Base-by-base conservation (phyloP, 371 early-diverging fungal species). In the Syncephalastrum monosporum region DNA sequence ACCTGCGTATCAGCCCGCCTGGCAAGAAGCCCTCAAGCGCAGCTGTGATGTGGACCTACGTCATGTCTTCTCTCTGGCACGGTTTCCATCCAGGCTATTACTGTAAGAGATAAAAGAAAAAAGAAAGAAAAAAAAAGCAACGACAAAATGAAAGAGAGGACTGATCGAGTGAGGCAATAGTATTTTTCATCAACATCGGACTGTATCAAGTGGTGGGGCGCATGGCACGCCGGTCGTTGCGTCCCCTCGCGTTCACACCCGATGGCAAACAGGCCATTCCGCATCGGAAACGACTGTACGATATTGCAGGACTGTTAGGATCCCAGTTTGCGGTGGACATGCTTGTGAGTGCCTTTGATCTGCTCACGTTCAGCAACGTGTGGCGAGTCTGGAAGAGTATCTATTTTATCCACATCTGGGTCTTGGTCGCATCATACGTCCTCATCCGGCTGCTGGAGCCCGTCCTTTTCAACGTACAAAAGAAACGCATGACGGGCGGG, bases 61-160 rank as follows among this genome's bases (percentile, higher is more conserved):
- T 77, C 25, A 74, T 86, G 1, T 92, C 92, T 27, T 91, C 96
- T 15, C 73, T 93, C 56, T 97, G 97, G 97, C 97, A 97, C 63
- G 96, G 96, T 25, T 95, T 97, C 75, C 88, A 91, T 63, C 90
- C 92, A 8, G 94, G 93, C 5, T 92, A 92, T 62, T 91, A 92
- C 57, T 64, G 88, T 73, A 85, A 82, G 67, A 81, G 13, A 33
- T 12, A 5, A 74, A 55, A 29, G 64, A 33, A 29, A 43, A 43
- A 21, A 16, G 0, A 74, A 55, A 29, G 64, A 33, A 29, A 43
- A 43, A 21, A 16, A 21, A 38, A 57, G 42, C 0, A 42, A 59
- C 8, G 14, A 33, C 8, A 38, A 10, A 51, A 50, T 1, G 33
- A 12, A 16, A 38, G 10, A 21, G 51, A 38, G 50, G 2, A 49